Percentiles rank a stretch among this genome's conserved stretches.
Evolutionary conservation across 257 asterid genomes (phyloP).

Genomic region (Solanum piurae): DNA sequence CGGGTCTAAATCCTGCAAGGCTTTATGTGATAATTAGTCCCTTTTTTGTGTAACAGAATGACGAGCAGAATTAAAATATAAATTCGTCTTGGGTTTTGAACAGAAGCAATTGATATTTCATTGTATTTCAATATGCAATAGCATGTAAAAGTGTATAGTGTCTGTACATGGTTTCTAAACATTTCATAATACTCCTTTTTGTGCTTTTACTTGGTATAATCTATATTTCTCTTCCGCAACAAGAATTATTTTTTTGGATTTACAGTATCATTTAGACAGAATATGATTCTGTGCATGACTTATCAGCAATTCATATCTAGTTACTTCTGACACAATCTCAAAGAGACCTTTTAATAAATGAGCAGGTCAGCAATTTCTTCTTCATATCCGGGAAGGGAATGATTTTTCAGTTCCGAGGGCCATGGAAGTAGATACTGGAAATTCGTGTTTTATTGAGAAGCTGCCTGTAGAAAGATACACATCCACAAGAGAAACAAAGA

Average conservation of each 20-base stretch:
- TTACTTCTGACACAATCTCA: background rate
- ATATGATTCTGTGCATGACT: background rate
- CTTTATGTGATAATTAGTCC: background rate
- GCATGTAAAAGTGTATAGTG: background rate
- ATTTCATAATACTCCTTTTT: background rate
- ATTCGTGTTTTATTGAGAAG: constrained; percentile 33
- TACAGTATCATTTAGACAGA: background rate
- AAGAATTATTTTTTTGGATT: background rate
- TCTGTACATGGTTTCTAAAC: background rate
- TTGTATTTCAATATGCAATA: background rate
- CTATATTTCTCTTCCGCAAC: background rate
- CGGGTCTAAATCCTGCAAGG: background rate
- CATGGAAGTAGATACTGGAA: constrained; percentile 41
- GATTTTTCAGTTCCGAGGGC: constrained; percentile 22
- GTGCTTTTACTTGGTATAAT: background rate
- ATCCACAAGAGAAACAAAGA: constrained; percentile 27
- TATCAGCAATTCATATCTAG: background rate
- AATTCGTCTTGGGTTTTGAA: background rate
- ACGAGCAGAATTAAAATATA: background rate
- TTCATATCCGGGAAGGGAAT: constrained; percentile 26
- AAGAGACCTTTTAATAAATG: constrained; percentile 7
- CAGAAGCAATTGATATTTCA: background rate
- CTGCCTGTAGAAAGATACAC: constrained; percentile 30
- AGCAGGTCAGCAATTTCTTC: background rate
- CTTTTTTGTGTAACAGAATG: background rate